Evolutionary conservation across 306 rosid genomes (phyloP).

Genomic region (Quillaja saponaria): DNA sequence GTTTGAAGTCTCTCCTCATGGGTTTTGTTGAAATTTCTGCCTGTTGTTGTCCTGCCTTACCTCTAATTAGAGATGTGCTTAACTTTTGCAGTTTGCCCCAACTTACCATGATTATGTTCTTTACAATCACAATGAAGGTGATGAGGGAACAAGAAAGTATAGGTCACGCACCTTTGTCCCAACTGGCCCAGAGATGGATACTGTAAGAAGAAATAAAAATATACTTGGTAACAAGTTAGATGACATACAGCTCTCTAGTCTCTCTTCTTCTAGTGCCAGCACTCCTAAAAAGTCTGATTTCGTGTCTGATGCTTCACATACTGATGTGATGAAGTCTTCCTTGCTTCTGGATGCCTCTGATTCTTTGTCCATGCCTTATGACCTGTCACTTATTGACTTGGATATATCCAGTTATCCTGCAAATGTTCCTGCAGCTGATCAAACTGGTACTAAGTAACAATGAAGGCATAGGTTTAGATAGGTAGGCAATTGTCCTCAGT

Average conservation of each 20-base stretch:
- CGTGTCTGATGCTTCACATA: slow-evolving; percentile 33
- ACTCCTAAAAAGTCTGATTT: slow-evolving; percentile 46
- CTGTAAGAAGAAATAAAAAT: slow-evolving; percentile 71
- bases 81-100: slow-evolving; percentile 85
- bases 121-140: slow-evolving; percentile 87
- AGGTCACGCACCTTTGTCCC: slow-evolving; percentile 98
- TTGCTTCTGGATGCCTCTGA: slow-evolving; percentile 74
- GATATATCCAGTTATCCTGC: slow-evolving; percentile 75
- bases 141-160: slow-evolving; percentile 82
- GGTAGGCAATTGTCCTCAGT: slow-evolving; percentile 28
- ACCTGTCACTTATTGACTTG: slow-evolving; percentile 83
- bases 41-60: slow-evolving; percentile 17
- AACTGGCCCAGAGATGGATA: slow-evolving; percentile 93
- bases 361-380: slow-evolving; percentile 57
- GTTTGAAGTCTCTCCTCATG: slow-evolving; percentile 15
- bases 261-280: slow-evolving; percentile 61
- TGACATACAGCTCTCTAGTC: slow-evolving; percentile 79
- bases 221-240: slow-evolving; percentile 71
- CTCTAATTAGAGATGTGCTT: slow-evolving; percentile 19
- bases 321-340: slow-evolving; percentile 65
- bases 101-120: slow-evolving; percentile 98
- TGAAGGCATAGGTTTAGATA: slow-evolving; percentile 26
- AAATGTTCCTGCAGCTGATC: slow-evolving; percentile 74
- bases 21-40: slow-evolving; percentile 19
- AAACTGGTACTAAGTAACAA: slow-evolving; percentile 45